A percentile compares a stretch with the other conserved stretches of the same genome.
Evolutionary conservation across 345 rosid genomes (phyloP).

Genomic region (Moricandia arvensis): DNA sequence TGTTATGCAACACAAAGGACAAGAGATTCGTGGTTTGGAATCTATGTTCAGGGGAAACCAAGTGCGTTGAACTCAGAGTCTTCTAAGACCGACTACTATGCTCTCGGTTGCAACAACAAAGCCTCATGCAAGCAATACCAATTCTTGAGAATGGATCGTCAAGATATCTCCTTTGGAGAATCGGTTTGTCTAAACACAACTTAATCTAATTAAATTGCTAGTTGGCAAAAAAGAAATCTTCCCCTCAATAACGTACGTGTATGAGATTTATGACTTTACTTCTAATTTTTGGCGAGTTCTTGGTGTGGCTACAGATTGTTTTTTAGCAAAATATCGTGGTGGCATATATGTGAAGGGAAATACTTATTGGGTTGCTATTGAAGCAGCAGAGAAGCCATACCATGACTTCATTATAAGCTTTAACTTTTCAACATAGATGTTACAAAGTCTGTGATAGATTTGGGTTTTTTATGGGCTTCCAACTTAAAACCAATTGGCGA

Average conservation of each 20-base stretch:
- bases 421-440: not conserved
- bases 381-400: not conserved
- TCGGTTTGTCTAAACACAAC: no score
- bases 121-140: not conserved
- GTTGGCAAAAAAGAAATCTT: no score
- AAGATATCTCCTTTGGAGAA: not conserved
- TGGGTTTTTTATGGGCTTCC: no score
- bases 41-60: not conserved
- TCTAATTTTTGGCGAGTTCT: not conserved
- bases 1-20: not conserved
- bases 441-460: not conserved
- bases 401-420: not conserved
- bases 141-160: not conserved
- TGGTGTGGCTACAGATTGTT: not conserved
- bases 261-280: not conserved
- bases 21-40: conserved; percentile 2
- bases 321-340: no score
- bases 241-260: not conserved
- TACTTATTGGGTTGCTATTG: not conserved
- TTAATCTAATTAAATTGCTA: no score
- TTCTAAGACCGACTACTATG: not conserved
- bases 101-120: not conserved
- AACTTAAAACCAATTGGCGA: no score
- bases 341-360: not conserved
- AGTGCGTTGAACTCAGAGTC: not conserved